Conservation (phyloP, 495 filamentous ascomycete genomes). For the Trichoderma virens region DNA sequence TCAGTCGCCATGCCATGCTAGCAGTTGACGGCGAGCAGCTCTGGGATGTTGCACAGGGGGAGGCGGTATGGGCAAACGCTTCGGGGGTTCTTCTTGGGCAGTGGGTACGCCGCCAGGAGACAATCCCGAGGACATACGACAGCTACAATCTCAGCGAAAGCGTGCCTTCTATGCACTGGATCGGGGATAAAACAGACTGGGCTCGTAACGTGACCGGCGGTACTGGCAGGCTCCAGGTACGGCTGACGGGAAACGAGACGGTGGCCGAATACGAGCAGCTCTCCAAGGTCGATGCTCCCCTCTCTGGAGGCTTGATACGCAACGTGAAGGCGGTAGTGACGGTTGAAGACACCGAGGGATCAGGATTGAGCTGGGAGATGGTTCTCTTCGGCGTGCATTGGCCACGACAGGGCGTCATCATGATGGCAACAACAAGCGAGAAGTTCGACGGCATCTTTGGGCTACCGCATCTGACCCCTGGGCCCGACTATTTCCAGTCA, state of each 20-base stretch:
- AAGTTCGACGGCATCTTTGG: constrained; percentile 87
- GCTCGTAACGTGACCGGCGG: constrained; percentile 60
- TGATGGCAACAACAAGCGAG: constrained; percentile 82
- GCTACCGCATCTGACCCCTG: constrained; percentile 73
- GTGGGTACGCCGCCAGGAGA: constrained; percentile 57
- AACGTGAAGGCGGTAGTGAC: constrained; percentile 57
- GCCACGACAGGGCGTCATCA: constrained; percentile 61
- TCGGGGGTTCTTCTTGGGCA: constrained; percentile 68
- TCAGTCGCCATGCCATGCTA: constrained; percentile 34
- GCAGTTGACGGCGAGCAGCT: constrained; percentile 19
- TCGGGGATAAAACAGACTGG: constrained; percentile 42
- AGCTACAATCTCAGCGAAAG: constrained; percentile 43
- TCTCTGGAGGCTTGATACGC: constrained; percentile 31
- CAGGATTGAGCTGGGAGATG: constrained; percentile 65
- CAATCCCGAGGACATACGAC: constrained; percentile 23
- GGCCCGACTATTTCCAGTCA: constrained; percentile 54
- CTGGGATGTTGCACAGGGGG: constrained; percentile 32
- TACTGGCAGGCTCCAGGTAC: constrained; percentile 46
- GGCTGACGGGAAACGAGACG: constrained; percentile 43
- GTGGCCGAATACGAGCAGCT: constrained; percentile 31
- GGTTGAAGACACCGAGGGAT: constrained; percentile 61
- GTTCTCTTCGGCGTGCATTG: constrained; percentile 77
- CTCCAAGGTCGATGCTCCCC: constrained; percentile 8
- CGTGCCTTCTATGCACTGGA: constrained; percentile 34
- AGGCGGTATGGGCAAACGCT: constrained; percentile 66